phyloP scores from a whole-genome alignment of 805 yeast genomes.

The Wickerhamomyces silvicola region DNA sequence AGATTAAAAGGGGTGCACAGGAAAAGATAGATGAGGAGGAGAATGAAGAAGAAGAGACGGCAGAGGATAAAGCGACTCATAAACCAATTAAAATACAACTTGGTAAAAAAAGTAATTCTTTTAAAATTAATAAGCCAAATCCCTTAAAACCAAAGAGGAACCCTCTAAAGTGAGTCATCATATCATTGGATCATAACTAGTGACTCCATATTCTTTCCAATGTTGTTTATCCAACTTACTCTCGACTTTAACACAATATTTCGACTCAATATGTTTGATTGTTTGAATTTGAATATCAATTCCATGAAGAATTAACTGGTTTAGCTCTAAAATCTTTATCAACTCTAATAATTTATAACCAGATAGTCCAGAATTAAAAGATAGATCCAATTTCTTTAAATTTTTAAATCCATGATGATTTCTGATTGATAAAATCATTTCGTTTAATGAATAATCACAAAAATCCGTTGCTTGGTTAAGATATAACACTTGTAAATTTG shows the following conservation, averaged over 20 bases:
- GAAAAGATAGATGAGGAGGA: neutral
- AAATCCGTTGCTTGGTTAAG: conserved; percentile 20
- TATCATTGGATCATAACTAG: conserved; percentile 17
- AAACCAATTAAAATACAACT: conserved; percentile 11
- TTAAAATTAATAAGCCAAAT: conserved; percentile 15
- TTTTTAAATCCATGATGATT: neutral
- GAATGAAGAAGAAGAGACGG: conserved; percentile 1
- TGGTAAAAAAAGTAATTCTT: conserved; percentile 13
- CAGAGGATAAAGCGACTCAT: neutral
- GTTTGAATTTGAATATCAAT: conserved; percentile 15
- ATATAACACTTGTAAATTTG: conserved; percentile 11
- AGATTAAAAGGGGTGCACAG: conserved; percentile 41
- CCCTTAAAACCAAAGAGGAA: conserved; percentile 1
- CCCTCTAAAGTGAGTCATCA: neutral
- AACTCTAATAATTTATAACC: conserved; percentile 19
- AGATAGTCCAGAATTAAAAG: conserved; percentile 16
- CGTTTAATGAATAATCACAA: conserved; percentile 15
- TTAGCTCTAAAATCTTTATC: conserved; percentile 8
- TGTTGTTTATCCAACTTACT: conserved; percentile 13
- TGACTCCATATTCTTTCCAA: conserved; percentile 20
- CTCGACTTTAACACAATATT: conserved; percentile 15
- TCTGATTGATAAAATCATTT: conserved; percentile 9
- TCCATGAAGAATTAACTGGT: conserved; percentile 16
- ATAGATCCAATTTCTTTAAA: conserved; percentile 16
- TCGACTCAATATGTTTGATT: conserved; percentile 10